Conservation (phyloP, 352 stramenopile species). For the Pythium plurisporium region DNA sequence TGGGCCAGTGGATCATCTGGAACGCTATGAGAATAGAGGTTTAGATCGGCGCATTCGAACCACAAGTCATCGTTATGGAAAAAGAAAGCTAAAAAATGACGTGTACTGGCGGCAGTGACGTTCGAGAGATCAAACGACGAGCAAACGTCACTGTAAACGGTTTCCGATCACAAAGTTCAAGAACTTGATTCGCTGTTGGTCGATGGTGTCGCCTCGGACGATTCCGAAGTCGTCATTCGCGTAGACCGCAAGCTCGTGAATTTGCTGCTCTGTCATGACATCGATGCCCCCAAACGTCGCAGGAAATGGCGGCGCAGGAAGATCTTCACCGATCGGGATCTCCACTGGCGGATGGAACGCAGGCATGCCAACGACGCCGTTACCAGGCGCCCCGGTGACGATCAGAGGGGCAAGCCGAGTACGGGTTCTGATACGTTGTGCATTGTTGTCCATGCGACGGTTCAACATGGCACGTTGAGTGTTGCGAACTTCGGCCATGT, state of each 20-base stretch:
- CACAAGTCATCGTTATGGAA: no score
- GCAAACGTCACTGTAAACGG: no score
- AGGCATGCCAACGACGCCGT: background rate
- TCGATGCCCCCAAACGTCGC: slow-evolving; percentile 4
- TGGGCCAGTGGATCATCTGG: no score
- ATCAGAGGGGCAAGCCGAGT: no score
- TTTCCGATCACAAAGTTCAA: no score
- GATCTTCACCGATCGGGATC: slow-evolving; percentile 2
- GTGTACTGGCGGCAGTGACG: no score
- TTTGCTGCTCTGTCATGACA: background rate
- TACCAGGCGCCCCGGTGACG: background rate
- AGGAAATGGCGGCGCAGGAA: slow-evolving; percentile 17
- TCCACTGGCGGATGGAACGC: background rate
- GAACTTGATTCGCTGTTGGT: background rate
- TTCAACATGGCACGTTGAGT: background rate
- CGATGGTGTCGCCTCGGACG: background rate
- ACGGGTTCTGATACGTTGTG: no score
- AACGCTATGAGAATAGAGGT: no score
- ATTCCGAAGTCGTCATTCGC: slow-evolving; percentile 14
- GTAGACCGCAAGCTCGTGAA: slow-evolving; percentile 6
- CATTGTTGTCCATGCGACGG: no score
- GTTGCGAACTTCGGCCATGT: background rate
- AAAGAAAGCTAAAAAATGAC: no score
- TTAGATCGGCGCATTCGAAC: no score
- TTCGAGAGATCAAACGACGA: no score